Conservation (phyloP, 2,329 filamentous ascomycete genomes). For the Curvularia verruculosa region DNA sequence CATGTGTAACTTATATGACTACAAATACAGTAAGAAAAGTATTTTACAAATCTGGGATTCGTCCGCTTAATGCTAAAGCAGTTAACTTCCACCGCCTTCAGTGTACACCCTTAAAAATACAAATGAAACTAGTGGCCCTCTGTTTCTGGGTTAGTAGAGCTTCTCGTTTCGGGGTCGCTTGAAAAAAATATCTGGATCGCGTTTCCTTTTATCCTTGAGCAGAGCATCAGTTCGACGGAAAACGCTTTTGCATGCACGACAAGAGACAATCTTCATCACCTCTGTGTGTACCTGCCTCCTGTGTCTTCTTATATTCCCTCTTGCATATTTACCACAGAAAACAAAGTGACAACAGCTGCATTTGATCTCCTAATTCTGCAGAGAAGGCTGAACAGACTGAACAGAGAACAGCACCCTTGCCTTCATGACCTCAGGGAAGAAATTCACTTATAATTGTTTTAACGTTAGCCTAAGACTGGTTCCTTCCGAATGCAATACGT, state of each 20-base stretch:
- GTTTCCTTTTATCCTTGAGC: not conserved
- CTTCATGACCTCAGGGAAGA: too few species aligned
- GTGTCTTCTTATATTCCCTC: conserved; percentile 1
- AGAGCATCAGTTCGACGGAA: conserved; percentile 14
- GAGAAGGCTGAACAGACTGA: too few species aligned
- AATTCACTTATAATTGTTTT: not conserved
- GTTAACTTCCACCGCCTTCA: too few species aligned
- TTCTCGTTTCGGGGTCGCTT: too few species aligned
- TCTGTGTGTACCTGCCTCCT: not conserved
- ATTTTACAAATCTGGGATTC: too few species aligned
- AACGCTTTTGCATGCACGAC: not conserved
- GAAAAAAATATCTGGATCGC: not conserved
- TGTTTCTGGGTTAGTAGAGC: too few species aligned
- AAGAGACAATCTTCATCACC: too few species aligned
- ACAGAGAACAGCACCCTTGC: too few species aligned
- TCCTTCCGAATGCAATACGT: not conserved
- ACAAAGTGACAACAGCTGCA: not conserved
- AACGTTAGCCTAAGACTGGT: not conserved
- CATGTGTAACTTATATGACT: not conserved
- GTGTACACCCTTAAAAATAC: too few species aligned
- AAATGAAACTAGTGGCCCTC: too few species aligned
- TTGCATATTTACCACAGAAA: not conserved
- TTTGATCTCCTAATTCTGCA: not conserved
- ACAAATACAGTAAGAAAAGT: too few species aligned
- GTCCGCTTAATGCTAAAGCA: too few species aligned